Conservation (phyloP, 306 rosid species). For the Nissolia schottii region DNA sequence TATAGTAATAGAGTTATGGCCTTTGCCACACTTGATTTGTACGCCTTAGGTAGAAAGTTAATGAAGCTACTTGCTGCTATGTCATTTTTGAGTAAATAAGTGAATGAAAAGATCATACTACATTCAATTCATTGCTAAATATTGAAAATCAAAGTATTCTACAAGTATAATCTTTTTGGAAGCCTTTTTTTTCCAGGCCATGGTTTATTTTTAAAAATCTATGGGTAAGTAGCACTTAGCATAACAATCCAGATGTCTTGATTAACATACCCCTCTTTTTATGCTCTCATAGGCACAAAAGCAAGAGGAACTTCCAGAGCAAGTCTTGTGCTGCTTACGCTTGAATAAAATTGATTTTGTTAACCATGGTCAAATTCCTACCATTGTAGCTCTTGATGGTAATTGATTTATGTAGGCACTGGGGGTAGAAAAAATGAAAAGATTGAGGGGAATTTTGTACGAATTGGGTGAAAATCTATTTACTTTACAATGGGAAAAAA, state of each 20-base stretch:
- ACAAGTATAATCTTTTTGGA: background rate
- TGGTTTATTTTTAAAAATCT: background rate
- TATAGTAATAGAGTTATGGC: conserved; percentile 19
- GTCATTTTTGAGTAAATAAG: no score
- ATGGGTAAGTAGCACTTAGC: no score
- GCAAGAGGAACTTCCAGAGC: conserved; percentile 82
- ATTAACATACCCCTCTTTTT: background rate
- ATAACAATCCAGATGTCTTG: no score
- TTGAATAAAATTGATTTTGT: background rate
- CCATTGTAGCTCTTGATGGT: conserved; percentile 29
- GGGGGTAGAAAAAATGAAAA: background rate
- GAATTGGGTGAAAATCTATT: background rate
- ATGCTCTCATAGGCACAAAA: conserved; percentile 68
- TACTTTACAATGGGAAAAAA: background rate
- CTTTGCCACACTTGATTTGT: background rate
- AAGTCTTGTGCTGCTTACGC: conserved; percentile 57
- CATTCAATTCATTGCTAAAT: background rate
- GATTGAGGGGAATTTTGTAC: background rate
- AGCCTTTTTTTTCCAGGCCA: background rate
- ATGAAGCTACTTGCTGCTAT: background rate
- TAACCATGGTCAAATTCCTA: conserved; percentile 64
- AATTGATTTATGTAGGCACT: background rate
- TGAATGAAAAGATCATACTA: background rate
- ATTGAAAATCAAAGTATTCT: background rate
- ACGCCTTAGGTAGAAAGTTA: background rate